These are phyloP conservation scores for Pseudogymnoascus verrucosus DNA, from an alignment of 2,329 filamentous ascomycete species.

Conservation along the genomic window DNA sequence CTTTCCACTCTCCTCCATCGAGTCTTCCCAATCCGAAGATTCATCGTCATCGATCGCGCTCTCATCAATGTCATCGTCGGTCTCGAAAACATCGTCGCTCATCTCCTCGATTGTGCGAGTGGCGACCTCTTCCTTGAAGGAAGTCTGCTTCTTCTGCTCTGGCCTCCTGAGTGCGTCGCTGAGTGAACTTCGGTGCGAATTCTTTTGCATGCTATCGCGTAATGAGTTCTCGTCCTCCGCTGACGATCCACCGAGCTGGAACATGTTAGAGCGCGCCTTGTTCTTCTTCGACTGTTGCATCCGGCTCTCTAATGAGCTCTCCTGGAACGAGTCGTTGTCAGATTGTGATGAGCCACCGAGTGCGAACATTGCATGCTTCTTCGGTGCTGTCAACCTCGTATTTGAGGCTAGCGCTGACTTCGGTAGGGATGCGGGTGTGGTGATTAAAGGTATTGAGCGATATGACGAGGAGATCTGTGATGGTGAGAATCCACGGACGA, in stretches of 20 bases:
- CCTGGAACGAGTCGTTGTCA: slow-evolving; percentile 28
- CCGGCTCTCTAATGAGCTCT: slow-evolving; percentile 22
- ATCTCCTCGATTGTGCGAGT: slow-evolving; percentile 56
- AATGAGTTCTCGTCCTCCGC: slow-evolving; percentile 78
- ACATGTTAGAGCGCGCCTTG: slow-evolving; percentile 40
- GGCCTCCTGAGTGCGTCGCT: slow-evolving; percentile 42
- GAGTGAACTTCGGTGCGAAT: slow-evolving; percentile 43
- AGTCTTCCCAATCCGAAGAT: slow-evolving; percentile 51
- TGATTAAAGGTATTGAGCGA: slow-evolving; percentile 37
- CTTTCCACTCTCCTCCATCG: slow-evolving; percentile 71
- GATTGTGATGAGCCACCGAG: slow-evolving; percentile 31
- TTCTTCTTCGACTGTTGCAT: slow-evolving; percentile 41
- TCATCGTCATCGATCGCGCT: slow-evolving; percentile 70
- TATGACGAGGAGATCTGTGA: slow-evolving; percentile 63
- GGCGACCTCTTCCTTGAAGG: slow-evolving; percentile 70
- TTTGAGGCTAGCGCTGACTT: slow-evolving; percentile 36
- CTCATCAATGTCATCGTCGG: slow-evolving; percentile 64
- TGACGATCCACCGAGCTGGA: slow-evolving; percentile 71
- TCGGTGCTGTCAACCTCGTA: slow-evolving; percentile 57
- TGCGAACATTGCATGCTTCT: slow-evolving; percentile 48
- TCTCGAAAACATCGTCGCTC: slow-evolving; percentile 48
- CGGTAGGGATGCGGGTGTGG: slow-evolving; percentile 33
- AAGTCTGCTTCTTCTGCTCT: slow-evolving; percentile 64
- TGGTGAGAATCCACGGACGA: slow-evolving; percentile 81
- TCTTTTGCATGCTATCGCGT: slow-evolving; percentile 35